Base-by-base conservation (phyloP, 371 early-diverging fungal genomes). In the Basidiobolus meristosporus region DNA sequence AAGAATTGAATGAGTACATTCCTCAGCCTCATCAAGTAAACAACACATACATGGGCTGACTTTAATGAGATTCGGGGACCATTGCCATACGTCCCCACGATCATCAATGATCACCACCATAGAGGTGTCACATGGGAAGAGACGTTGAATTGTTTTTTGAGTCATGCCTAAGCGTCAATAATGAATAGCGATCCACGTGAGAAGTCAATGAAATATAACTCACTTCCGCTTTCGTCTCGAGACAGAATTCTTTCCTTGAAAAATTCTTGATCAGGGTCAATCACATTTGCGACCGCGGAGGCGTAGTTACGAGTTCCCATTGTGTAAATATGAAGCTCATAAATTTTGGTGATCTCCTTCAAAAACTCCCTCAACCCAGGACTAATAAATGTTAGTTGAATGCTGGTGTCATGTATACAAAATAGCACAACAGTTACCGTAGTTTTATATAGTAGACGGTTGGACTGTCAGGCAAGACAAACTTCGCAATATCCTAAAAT, bases 61-160 rank as follows among this genome's bases (percentile, higher is more conserved):
- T 41, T 78, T 70, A 39, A 95, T 75, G 19, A 97, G 48, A 56
- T 91, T 90, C 2, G 78, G 83, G 3, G 90, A 76, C 67, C 78
- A 82, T 22, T 73, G 65, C 99, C 99, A 99, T 0, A 99, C 88
- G 54, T 99, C 99, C 0, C 79, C 82, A 15, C 99, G 74, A 59
- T 99, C 99, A 59, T 99, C 99, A 26, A 99, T 59, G 16, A 92
- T 86, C 1, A 97, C 86, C 0, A 98, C 99, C 90, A 97, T 97
- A 23, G 84, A 87, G 22, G 80, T 79, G 51, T 96, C 90, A 47
- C 81, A 81, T 1, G 98, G 96, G 49, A 99, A 97, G 26, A 99
- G 65, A 16, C 99, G 63, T 31, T 80, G 61, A 10, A 98, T 67
- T 14, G 65, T 73, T 62, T 99, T 99, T 36, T 68, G 65, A 7